These are phyloP conservation scores for Hyaloscypha bicolor DNA, from an alignment of 495 filamentous ascomycete genomes.

Conservation along the genomic window DNA sequence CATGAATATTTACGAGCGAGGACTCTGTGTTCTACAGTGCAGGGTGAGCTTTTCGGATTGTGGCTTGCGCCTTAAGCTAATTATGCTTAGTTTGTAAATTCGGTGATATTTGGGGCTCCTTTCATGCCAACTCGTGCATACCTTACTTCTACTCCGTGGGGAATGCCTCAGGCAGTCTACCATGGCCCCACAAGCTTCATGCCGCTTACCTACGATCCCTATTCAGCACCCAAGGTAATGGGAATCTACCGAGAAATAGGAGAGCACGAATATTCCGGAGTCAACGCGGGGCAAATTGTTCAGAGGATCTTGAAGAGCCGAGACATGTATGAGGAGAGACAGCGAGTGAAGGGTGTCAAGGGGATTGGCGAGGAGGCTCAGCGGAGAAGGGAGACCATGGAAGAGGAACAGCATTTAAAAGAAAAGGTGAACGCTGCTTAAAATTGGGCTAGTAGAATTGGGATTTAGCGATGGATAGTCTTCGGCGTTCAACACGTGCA, in stretches of 20 bases:
- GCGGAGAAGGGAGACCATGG: conserved; percentile 53
- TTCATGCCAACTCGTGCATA: conserved; percentile 79
- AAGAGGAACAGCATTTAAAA: conserved; percentile 50
- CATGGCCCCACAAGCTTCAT: conserved; percentile 95
- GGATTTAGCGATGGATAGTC: conserved; percentile 10
- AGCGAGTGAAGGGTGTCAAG: conserved; percentile 86
- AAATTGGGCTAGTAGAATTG: background rate
- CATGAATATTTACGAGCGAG: conserved; percentile 98
- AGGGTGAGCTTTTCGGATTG: conserved; percentile 56
- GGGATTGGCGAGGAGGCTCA: conserved; percentile 67
- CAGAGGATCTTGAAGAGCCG: conserved; percentile 82
- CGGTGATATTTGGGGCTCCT: conserved; percentile 85
- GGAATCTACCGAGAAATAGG: conserved; percentile 76
- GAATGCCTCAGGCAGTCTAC: conserved; percentile 80
- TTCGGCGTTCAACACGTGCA: conserved; percentile 27
- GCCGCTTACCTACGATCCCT: conserved; percentile 84
- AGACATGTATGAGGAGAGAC: conserved; percentile 84
- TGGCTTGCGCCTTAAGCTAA: conserved; percentile 11
- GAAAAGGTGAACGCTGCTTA: conserved; percentile 32
- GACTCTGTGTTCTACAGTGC: conserved; percentile 93
- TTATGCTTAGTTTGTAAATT: conserved; percentile 72
- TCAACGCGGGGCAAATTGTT: conserved; percentile 94
- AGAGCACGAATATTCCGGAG: conserved; percentile 74
- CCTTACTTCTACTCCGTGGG: conserved; percentile 72
- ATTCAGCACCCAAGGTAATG: conserved; percentile 73